Evolutionary conservation across 148 eudicot genomes (phyloP).

Genomic region (Vaccinium vitisidaea): DNA sequence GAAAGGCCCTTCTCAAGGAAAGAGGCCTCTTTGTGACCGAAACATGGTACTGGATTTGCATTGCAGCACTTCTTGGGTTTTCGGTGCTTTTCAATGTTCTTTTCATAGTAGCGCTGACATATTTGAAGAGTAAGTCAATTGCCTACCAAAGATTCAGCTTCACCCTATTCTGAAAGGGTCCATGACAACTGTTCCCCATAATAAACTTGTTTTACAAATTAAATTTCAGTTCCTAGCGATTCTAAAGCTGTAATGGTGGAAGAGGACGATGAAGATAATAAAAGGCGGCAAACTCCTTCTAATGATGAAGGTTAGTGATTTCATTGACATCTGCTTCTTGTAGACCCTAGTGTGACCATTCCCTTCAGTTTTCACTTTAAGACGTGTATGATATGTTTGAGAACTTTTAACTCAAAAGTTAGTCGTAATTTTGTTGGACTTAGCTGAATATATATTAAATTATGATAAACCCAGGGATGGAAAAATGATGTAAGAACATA

Average conservation of each 20-base stretch:
- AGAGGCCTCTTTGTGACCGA: slow-evolving; percentile 25
- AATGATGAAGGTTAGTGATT: not conserved
- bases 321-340: not conserved
- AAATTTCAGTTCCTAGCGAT: slow-evolving; percentile 2
- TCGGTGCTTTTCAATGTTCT: not conserved
- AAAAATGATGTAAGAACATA: not conserved
- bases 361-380: not conserved
- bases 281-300: not conserved
- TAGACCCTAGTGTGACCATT: not conserved
- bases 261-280: not conserved
- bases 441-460: not conserved
- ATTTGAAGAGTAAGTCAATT: slow-evolving; percentile 4
- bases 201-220: not conserved
- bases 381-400: not conserved
- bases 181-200: not conserved
- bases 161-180: not conserved
- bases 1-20: slow-evolving; percentile 32
- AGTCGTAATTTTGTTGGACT: not conserved
- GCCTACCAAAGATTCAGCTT: not conserved
- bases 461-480: not conserved
- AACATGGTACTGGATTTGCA: slow-evolving; percentile 11
- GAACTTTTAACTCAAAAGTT: not conserved
- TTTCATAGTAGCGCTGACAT: not conserved
- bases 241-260: slow-evolving; percentile 5
- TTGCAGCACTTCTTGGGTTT: not conserved